Percentiles rank a stretch among this genome's conserved stretches.
These are phyloP conservation scores for Darksidea phi DNA, from an alignment of 495 filamentous ascomycete genomes.

Conservation along the genomic window DNA sequence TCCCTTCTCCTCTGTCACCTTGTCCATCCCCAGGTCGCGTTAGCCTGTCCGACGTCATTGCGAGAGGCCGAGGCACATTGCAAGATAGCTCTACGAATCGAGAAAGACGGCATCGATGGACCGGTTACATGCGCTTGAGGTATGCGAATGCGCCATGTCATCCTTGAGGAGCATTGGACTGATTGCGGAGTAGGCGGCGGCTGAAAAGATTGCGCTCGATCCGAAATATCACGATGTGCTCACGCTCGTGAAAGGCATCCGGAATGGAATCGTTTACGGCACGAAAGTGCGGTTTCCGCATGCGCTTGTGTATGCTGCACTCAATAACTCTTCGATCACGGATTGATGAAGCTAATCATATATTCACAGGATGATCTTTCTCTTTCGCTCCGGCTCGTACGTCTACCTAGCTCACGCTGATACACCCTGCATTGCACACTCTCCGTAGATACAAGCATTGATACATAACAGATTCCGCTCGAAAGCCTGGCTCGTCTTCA, in stretches of 20 bases:
- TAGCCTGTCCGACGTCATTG: not conserved
- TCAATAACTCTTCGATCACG: not conserved
- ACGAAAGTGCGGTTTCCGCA: conserved; percentile 98
- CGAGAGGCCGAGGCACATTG: conserved; percentile 6
- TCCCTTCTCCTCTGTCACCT: not conserved
- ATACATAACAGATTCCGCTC: conserved; percentile 60
- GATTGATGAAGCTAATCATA: conserved; percentile 5
- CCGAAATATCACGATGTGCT: conserved; percentile 79
- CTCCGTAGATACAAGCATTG: not conserved
- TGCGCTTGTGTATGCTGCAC: conserved; percentile 73
- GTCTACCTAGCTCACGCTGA: conserved; percentile 37
- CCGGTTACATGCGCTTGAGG: conserved; percentile 32
- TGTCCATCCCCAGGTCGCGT: not conserved
- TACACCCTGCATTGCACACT: not conserved
- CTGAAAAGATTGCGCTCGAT: conserved; percentile 74
- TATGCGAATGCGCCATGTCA: not conserved
- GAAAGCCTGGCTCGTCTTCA: conserved; percentile 73
- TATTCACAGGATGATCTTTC: conserved; percentile 73
- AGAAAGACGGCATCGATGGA: conserved; percentile 14
- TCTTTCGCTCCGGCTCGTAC: conserved; percentile 89
- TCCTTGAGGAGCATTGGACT: not conserved
- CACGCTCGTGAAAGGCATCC: conserved; percentile 79
- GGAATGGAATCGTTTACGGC: conserved; percentile 96
- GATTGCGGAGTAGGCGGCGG: conserved; percentile 24
- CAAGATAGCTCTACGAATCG: not conserved